These are phyloP conservation scores for Talaromyces piceae DNA, from an alignment of 2,329 filamentous ascomycete genomes.

Conservation along the genomic window DNA sequence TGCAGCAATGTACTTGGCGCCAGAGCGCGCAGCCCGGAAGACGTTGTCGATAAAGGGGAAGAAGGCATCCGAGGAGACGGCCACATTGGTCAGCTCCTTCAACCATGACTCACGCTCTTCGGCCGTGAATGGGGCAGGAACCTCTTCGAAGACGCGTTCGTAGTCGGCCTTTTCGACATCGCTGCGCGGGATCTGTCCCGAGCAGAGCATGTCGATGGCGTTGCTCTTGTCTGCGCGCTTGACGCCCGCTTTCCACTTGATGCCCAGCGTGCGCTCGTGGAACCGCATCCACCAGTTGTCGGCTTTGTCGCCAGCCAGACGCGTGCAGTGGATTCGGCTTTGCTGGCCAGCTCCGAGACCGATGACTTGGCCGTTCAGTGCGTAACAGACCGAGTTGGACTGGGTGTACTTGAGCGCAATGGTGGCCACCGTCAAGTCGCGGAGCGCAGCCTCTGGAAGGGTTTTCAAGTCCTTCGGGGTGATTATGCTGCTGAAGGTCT, in stretches of 20 bases:
- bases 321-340: conserved; percentile 96
- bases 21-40: conserved; percentile 79
- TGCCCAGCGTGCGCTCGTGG: conserved; percentile 75
- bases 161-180: conserved; percentile 81
- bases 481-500: conserved; percentile 76
- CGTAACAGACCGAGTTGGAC: conserved; percentile 98
- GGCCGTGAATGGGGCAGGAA: conserved; percentile 71
- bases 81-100: conserved; percentile 65
- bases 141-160: conserved; percentile 82
- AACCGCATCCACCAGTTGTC: conserved; percentile 99
- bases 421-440: conserved; percentile 89
- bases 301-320: conserved; percentile 93
- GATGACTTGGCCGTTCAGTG: conserved; percentile 84
- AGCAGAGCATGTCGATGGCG: conserved; percentile 90
- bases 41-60: conserved; percentile 99
- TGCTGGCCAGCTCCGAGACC: conserved; percentile 95
- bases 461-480: conserved; percentile 69
- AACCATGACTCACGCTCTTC: conserved; percentile 86
- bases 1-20: conserved; percentile 92
- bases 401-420: conserved; percentile 98
- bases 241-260: conserved; percentile 96
- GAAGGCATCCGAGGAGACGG: conserved; percentile 90
- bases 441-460: conserved; percentile 72
- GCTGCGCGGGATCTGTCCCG: conserved; percentile 66
- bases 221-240: conserved; percentile 98